phyloP scores from a whole-genome alignment of 257 asterid species.

The Solanum rostratum region DNA sequence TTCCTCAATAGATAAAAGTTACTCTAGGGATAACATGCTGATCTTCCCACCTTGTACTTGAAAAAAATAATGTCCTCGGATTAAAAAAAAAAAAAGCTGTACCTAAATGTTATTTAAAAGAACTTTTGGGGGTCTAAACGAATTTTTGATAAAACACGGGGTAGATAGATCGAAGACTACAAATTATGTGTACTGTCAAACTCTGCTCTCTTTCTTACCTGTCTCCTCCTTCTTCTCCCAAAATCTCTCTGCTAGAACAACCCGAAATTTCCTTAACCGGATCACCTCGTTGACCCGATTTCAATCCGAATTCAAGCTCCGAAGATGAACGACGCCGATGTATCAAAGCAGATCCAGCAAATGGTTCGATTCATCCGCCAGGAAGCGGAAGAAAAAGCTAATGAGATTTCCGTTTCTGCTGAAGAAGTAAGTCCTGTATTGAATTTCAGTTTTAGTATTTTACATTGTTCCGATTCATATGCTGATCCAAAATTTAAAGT shows the following conservation, averaged over 20 bases:
- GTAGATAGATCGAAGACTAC: not conserved
- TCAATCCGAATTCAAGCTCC: slow-evolving; percentile 1
- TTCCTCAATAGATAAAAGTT: too few relatives aligned
- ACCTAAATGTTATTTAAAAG: not conserved
- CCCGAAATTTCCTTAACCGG: not conserved
- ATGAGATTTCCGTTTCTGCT: slow-evolving; percentile 94
- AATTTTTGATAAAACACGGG: not conserved
- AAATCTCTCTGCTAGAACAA: not conserved
- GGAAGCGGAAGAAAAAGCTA: slow-evolving; percentile 97
- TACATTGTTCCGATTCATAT: not conserved
- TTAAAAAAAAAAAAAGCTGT: too few relatives aligned
- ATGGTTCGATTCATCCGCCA: slow-evolving; percentile 99
- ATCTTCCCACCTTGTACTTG: too few relatives aligned
- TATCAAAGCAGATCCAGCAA: slow-evolving; percentile 99
- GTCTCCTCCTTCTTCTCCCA: not conserved
- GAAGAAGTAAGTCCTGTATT: slow-evolving; percentile 50
- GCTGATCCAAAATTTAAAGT: not conserved
- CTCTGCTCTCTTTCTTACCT: not conserved
- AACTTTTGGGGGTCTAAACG: not conserved
- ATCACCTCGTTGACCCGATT: not conserved
- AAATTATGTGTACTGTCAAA: not conserved
- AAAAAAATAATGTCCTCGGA: too few relatives aligned
- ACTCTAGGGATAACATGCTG: too few relatives aligned
- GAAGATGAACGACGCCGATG: slow-evolving; percentile 89
- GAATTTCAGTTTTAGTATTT: not conserved